Conservation (phyloP, 768 basidiomycete species). For the Rhodotorula toruloides region DNA sequence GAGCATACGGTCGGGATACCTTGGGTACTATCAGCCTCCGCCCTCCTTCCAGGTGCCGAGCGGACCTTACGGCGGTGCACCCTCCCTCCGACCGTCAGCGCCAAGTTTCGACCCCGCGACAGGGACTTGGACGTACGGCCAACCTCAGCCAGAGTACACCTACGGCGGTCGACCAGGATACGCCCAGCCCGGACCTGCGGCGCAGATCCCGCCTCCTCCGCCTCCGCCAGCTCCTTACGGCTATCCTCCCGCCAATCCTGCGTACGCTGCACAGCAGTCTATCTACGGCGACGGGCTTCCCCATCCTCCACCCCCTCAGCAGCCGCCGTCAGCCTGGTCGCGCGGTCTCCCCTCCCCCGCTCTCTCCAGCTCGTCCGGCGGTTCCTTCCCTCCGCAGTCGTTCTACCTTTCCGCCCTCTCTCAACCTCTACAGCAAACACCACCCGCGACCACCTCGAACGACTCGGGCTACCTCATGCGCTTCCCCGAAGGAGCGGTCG, state of each 20-base stretch:
- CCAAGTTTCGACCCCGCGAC: slow-evolving; percentile 27
- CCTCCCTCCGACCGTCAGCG: slow-evolving; percentile 18
- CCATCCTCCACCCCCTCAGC: background rate
- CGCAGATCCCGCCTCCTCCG: background rate
- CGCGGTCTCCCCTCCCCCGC: slow-evolving; percentile 26
- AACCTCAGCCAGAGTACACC: background rate
- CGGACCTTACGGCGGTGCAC: background rate
- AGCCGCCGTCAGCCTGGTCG: background rate
- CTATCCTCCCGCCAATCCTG: too few species aligned
- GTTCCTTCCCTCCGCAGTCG: slow-evolving; percentile 1
- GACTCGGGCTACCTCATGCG: slow-evolving; percentile 32
- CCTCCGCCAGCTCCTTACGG: background rate
- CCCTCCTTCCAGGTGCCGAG: background rate
- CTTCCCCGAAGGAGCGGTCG: slow-evolving; percentile 30
- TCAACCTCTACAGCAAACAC: background rate
- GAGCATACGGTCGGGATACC: slow-evolving; percentile 12
- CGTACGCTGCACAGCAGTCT: too few species aligned
- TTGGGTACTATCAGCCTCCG: background rate
- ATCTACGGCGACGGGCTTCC: too few species aligned
- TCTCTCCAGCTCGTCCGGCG: slow-evolving; percentile 24
- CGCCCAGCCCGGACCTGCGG: too few species aligned
- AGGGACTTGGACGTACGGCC: slow-evolving; percentile 15
- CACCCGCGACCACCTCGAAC: background rate
- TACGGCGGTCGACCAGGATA: too few species aligned
- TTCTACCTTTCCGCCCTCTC: background rate